A percentile compares a stretch with the other conserved stretches of the same genome.
These are phyloP conservation scores for Triticum timopheevii DNA, from an alignment of 176 grass and related monocot genomes.

Conservation along the genomic window DNA sequence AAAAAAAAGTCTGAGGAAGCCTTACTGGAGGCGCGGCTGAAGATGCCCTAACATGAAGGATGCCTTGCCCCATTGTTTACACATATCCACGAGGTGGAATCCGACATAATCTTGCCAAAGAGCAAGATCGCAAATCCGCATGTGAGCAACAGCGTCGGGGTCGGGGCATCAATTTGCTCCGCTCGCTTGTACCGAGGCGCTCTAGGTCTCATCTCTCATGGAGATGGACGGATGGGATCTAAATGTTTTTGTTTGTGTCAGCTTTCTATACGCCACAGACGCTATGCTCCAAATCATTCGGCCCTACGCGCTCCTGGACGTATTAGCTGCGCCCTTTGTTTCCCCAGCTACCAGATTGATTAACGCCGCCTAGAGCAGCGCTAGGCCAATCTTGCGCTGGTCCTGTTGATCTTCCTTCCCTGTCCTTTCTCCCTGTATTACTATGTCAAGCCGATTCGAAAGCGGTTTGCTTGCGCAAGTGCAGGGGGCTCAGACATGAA, in stretches of 20 bases:
- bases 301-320: slow-evolving; percentile 25
- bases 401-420: not conserved
- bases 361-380: not conserved
- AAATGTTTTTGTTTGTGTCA: slow-evolving; percentile 37
- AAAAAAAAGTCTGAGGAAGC: no score
- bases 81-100: slow-evolving; percentile 6
- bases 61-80: not conserved
- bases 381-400: not conserved
- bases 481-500: not conserved
- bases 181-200: slow-evolving; percentile 9
- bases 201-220: not conserved
- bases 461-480: not conserved
- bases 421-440: not conserved
- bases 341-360: not conserved
- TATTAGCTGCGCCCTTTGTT: slow-evolving; percentile 26
- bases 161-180: not conserved
- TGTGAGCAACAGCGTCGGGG: not conserved
- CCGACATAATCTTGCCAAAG: slow-evolving; percentile 48
- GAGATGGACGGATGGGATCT: slow-evolving; percentile 29
- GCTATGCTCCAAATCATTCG: slow-evolving; percentile 35
- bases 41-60: not conserved
- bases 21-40: no score
- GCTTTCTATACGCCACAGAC: slow-evolving; percentile 19
- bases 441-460: not conserved
- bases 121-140: not conserved